phyloP scores from a whole-genome alignment of 805 yeast species.

The Nakazawaea ishiwadae region DNA sequence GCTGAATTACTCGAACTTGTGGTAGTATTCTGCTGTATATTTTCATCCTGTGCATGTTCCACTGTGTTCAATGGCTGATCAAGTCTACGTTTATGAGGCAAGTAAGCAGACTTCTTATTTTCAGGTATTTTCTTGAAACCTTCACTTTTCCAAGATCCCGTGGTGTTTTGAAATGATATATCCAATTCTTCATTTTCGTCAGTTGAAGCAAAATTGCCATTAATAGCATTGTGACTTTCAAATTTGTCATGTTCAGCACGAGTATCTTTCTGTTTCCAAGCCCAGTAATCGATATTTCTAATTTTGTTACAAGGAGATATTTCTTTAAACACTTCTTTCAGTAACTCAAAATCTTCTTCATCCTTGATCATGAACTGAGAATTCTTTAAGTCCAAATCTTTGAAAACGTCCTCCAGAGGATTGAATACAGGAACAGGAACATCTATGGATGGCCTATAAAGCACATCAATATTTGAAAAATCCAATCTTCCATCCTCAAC shows the following conservation, averaged over 20 bases:
- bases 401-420: slow-evolving; percentile 35
- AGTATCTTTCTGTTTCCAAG: slow-evolving; percentile 51
- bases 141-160: slow-evolving; percentile 66
- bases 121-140: slow-evolving; percentile 76
- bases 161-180: slow-evolving; percentile 29
- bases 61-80: slow-evolving; percentile 71
- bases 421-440: slow-evolving; percentile 53
- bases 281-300: slow-evolving; percentile 51
- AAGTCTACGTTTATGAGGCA: slow-evolving; percentile 74
- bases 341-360: slow-evolving; percentile 62
- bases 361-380: slow-evolving; percentile 60
- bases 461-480: slow-evolving; percentile 25
- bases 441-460: slow-evolving; percentile 48
- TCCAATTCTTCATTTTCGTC: slow-evolving; percentile 24
- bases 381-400: slow-evolving; percentile 39
- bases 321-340: slow-evolving; percentile 38
- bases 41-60: slow-evolving; percentile 51
- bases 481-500: slow-evolving; percentile 23
- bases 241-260: slow-evolving; percentile 13
- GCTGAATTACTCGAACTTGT: slow-evolving; percentile 18
- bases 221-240: slow-evolving; percentile 18
- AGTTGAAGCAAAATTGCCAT: slow-evolving; percentile 22
- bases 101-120: slow-evolving; percentile 62
- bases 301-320: slow-evolving; percentile 17
- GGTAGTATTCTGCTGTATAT: slow-evolving; percentile 10